Conservation (phyloP, 306 rosid genomes). For the Vicia faba region DNA sequence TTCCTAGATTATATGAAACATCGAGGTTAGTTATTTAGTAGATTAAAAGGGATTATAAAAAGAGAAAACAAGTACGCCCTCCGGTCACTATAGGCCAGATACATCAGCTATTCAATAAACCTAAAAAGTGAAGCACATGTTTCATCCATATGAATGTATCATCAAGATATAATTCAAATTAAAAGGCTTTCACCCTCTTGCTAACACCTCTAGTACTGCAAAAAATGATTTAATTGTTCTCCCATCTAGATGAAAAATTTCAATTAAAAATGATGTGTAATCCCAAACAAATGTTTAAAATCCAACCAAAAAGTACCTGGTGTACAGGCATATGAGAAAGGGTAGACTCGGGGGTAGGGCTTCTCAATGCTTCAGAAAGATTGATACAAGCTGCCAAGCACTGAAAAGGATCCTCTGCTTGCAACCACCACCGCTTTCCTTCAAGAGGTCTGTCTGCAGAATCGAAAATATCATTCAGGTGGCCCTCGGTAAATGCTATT, state of each 20-base stretch:
- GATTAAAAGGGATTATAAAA: too few relatives aligned
- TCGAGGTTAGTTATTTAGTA: too few relatives aligned
- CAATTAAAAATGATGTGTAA: background rate
- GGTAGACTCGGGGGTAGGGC: slow-evolving; percentile 81
- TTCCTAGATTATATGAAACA: too few relatives aligned
- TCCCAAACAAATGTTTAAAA: slow-evolving; percentile 24
- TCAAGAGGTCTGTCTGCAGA: slow-evolving; percentile 90
- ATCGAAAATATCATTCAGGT: slow-evolving; percentile 75
- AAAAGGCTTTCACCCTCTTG: slow-evolving; percentile 1
- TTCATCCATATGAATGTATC: background rate
- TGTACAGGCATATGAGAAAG: slow-evolving; percentile 87
- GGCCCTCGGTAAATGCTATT: slow-evolving; percentile 64
- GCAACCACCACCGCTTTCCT: slow-evolving; percentile 92
- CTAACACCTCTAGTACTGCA: background rate
- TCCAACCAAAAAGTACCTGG: slow-evolving; percentile 60
- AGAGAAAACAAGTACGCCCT: too few relatives aligned
- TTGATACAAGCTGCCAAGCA: slow-evolving; percentile 86
- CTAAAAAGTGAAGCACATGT: slow-evolving; percentile 5
- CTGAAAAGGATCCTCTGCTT: slow-evolving; percentile 98
- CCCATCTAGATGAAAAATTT: background rate
- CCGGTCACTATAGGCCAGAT: too few relatives aligned
- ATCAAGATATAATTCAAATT: slow-evolving; percentile 10
- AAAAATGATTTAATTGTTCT: slow-evolving; percentile 8
- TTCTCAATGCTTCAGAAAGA: slow-evolving; percentile 87
- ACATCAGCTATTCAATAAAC: too few relatives aligned